Conservation (phyloP, 2,329 filamentous ascomycete genomes). For the Colletotrichum neosansevieriae region DNA sequence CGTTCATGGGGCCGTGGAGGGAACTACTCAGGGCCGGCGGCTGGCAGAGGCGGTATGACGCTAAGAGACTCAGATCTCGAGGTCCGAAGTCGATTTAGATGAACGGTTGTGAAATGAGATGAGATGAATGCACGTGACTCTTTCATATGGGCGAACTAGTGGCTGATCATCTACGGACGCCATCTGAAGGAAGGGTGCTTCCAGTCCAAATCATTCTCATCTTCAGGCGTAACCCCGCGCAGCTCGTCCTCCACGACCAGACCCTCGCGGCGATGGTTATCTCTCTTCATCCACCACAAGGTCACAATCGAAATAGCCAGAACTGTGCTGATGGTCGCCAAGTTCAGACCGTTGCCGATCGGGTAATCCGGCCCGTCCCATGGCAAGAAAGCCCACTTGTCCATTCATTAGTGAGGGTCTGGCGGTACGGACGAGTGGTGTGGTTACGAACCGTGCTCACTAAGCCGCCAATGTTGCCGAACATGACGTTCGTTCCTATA, state of each 20-base stretch:
- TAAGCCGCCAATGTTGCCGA: slow-evolving; percentile 69
- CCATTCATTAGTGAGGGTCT: background rate
- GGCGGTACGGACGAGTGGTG: background rate
- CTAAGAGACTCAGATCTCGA: too few species aligned
- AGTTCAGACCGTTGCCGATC: slow-evolving; percentile 79
- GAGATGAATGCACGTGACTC: background rate
- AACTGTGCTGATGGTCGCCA: slow-evolving; percentile 70
- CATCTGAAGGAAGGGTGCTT: slow-evolving; percentile 74
- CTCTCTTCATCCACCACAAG: slow-evolving; percentile 70
- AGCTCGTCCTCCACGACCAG: slow-evolving; percentile 58
- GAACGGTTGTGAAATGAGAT: background rate
- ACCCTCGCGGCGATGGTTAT: slow-evolving; percentile 60
- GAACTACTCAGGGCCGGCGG: too few species aligned
- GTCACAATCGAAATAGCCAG: slow-evolving; percentile 63
- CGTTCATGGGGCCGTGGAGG: too few species aligned
- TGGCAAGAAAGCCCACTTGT: slow-evolving; percentile 70
- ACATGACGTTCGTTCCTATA: slow-evolving; percentile 72
- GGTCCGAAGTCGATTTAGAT: too few species aligned
- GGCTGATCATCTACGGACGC: slow-evolving; percentile 47
- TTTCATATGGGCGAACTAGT: background rate
- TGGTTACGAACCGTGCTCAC: background rate
- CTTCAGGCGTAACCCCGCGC: slow-evolving; percentile 61
- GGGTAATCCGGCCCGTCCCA: slow-evolving; percentile 73
- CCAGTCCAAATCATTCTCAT: slow-evolving; percentile 74
- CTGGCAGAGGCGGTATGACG: too few species aligned